Evolutionary conservation across 2,329 filamentous ascomycete genomes (phyloP).

Genomic region (Diaporthe sp.): DNA sequence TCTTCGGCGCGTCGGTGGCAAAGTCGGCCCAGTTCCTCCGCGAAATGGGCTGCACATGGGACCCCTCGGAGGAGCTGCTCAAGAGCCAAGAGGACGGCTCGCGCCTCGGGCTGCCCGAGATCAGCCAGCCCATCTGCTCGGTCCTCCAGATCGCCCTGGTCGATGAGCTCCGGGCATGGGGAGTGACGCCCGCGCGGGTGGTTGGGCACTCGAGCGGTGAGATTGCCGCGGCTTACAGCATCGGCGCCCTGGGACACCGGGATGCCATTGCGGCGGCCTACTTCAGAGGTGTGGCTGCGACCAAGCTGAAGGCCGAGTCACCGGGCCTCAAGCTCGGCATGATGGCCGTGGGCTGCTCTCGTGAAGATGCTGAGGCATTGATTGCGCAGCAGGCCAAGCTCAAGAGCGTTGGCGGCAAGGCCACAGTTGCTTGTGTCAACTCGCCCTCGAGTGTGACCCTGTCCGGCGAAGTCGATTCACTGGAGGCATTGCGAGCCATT

Average conservation of each 20-base stretch:
- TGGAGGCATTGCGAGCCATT: constrained; percentile 44
- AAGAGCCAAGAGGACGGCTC: constrained; percentile 20
- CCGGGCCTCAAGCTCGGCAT: constrained; percentile 31
- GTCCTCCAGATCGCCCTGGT: constrained; percentile 48
- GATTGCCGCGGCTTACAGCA: constrained; percentile 38
- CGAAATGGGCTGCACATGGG: constrained; percentile 35
- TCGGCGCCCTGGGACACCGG: constrained; percentile 35
- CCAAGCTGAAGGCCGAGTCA: constrained; percentile 30
- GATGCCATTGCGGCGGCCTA: constrained; percentile 37
- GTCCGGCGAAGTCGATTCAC: constrained; percentile 47
- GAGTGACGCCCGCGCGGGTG: constrained; percentile 41
- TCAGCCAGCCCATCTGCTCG: constrained; percentile 51
- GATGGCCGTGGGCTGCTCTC: constrained; percentile 34
- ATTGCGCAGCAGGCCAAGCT: constrained; percentile 26
- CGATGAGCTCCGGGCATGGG: constrained; percentile 43
- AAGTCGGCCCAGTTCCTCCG: constrained; percentile 28
- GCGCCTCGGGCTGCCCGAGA: constrained; percentile 44
- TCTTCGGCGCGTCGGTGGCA: constrained; percentile 33
- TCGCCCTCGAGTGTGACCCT: constrained; percentile 50
- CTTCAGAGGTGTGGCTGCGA: constrained; percentile 34
- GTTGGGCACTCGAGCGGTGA: constrained; percentile 48
- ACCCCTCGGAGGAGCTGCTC: constrained; percentile 34
- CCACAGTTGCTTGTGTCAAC: constrained; percentile 38
- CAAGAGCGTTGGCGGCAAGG: constrained; percentile 24
- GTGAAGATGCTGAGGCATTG: constrained; percentile 31